A percentile compares a stretch with the other conserved stretches of the same genome.
These are phyloP conservation scores for Neurospora sp. DNA, from an alignment of 2,329 filamentous ascomycete species.

Conservation along the genomic window DNA sequence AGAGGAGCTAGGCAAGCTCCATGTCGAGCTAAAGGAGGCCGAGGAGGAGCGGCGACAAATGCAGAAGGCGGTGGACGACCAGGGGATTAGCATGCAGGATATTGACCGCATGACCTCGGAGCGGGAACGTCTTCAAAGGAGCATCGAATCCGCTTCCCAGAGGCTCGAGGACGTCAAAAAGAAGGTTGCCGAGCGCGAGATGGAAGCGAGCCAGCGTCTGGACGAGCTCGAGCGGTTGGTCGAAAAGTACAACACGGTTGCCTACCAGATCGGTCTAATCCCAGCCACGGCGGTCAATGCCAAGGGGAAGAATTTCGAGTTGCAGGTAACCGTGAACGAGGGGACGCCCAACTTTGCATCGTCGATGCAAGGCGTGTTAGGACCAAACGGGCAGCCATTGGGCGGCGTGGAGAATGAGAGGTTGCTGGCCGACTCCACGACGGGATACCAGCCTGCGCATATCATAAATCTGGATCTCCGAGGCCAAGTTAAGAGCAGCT, in stretches of 20 bases:
- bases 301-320: slow-evolving; percentile 75
- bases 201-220: slow-evolving; percentile 74
- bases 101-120: slow-evolving; percentile 98
- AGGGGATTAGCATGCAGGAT: slow-evolving; percentile 94
- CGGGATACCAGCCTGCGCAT: slow-evolving; percentile 82
- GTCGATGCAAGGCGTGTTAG: slow-evolving; percentile 25
- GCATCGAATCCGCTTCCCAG: slow-evolving; percentile 65
- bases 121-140: slow-evolving; percentile 83
- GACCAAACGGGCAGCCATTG: slow-evolving; percentile 30
- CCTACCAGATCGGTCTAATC: slow-evolving; percentile 88
- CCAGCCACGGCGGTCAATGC: slow-evolving; percentile 78
- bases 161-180: slow-evolving; percentile 80
- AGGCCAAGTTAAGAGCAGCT: slow-evolving; percentile 68
- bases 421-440: slow-evolving; percentile 69
- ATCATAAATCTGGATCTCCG: slow-evolving; percentile 83
- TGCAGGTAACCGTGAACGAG: slow-evolving; percentile 72
- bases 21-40: slow-evolving; percentile 64
- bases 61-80: slow-evolving; percentile 80
- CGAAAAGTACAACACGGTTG: slow-evolving; percentile 86
- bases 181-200: slow-evolving; percentile 74
- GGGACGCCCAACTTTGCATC: slow-evolving; percentile 63
- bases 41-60: slow-evolving; percentile 73
- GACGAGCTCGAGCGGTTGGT: slow-evolving; percentile 88
- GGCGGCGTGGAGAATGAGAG: slow-evolving; percentile 54
- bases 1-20: slow-evolving; percentile 72